Base-by-base conservation (phyloP, 2,329 filamentous ascomycete genomes). In the Beauveria caledonica region DNA sequence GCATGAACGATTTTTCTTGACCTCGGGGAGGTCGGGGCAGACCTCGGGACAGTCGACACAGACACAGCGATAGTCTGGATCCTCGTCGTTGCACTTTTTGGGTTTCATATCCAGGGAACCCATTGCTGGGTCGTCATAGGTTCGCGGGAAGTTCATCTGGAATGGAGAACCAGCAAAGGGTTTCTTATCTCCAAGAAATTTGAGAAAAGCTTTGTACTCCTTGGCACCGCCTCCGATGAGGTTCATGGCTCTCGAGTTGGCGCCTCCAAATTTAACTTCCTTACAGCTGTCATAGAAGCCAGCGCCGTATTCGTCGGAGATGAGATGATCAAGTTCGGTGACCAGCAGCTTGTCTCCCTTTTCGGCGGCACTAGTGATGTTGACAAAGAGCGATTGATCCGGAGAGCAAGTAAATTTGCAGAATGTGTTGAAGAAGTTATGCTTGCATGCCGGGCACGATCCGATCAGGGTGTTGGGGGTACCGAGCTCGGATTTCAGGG, bases 351-450 rank as follows among this genome's bases (percentile, higher is more conserved):
- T 84, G 42, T 76, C 80, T 49, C 73, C 77, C 70, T 85, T 90
- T 23, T 81, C 73, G 64, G 84, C 82, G 0, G 87, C 88, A 58
- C 86, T 76, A 11, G 94, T 97, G 48, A 99, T 86, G 69, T 99
- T 99, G 71, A 99, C 80, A 70, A 99, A 99, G 0, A 96, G 79
- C 0, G 92, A 97, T 72, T 99, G 94, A 69, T 99, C 89, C 6
- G 95, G 93, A 5, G 94, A 99, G 77, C 95, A 99, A 2, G 92
- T 97, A 70, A 99, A 97, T 5, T 92, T 95, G 77, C 94, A 99
- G 74, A 99, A 99, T 49, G 95, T 80, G 77, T 99, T 96, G 80
- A 90, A 97, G 79, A 99, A 99, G 78, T 99, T 99, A 68, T 92
- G 88, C 74, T 94, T 96, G 82, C 94, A 99, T 36, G 95, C 94